A percentile compares a stretch with the other conserved stretches of the same genome.
phyloP scores from a whole-genome alignment of 2,329 filamentous ascomycete species.

The Corynespora cassiicola region DNA sequence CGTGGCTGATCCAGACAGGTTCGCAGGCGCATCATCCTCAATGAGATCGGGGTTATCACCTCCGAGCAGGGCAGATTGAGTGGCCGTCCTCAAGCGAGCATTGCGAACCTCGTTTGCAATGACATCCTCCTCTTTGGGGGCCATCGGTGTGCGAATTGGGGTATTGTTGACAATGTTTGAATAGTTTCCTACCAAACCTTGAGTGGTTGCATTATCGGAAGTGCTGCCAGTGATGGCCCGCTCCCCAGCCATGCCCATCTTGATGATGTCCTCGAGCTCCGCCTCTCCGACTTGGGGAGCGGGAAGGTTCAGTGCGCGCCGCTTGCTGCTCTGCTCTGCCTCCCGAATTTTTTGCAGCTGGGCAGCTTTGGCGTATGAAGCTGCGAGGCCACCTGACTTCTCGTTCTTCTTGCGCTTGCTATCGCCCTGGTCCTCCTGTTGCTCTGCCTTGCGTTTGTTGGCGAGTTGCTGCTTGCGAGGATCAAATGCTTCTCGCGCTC shows the following conservation, averaged over 20 bases:
- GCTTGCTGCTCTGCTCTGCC: slow-evolving; percentile 95
- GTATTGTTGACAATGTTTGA: slow-evolving; percentile 79
- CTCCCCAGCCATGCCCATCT: slow-evolving; percentile 96
- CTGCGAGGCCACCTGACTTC: slow-evolving; percentile 72
- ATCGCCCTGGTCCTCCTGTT: slow-evolving; percentile 78
- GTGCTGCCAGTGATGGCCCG: slow-evolving; percentile 79
- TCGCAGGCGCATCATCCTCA: slow-evolving; percentile 81
- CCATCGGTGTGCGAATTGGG: slow-evolving; percentile 90
- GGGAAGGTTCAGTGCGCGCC: slow-evolving; percentile 81
- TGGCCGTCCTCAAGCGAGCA: slow-evolving; percentile 89
- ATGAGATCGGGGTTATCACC: slow-evolving; percentile 92
- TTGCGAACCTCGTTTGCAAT: slow-evolving; percentile 97
- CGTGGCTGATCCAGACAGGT: slow-evolving; percentile 84
- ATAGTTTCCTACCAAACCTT: slow-evolving; percentile 87
- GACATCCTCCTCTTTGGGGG: slow-evolving; percentile 89
- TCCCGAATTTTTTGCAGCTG: slow-evolving; percentile 95
- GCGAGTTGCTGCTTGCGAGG: slow-evolving; percentile 89
- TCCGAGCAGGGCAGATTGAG: slow-evolving; percentile 89
- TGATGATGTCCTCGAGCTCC: slow-evolving; percentile 96
- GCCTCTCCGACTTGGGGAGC: slow-evolving; percentile 90
- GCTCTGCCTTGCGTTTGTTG: slow-evolving; percentile 92
- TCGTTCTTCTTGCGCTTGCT: slow-evolving; percentile 88
- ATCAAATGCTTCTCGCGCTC: slow-evolving; percentile 83
- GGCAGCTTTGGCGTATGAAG: slow-evolving; percentile 89
- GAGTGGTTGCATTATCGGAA: slow-evolving; percentile 84